These are phyloP conservation scores for Alternaria burnsii DNA, from an alignment of 2,329 filamentous ascomycete species.

Conservation along the genomic window DNA sequence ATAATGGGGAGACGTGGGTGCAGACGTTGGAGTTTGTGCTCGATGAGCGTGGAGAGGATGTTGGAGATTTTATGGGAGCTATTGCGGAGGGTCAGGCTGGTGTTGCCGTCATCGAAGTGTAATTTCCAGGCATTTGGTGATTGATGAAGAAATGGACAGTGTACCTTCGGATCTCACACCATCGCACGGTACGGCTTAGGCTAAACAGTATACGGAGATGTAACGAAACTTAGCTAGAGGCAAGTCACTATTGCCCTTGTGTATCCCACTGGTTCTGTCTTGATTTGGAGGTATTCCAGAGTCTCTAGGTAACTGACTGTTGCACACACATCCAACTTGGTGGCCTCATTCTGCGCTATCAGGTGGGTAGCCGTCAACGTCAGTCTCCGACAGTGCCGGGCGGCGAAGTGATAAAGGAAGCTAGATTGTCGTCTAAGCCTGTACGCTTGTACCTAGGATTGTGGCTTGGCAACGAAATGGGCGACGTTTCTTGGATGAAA, in stretches of 20 bases:
- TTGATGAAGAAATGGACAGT: neutral
- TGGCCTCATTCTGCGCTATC: neutral
- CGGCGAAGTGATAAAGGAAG: neutral
- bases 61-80: conserved; percentile 68
- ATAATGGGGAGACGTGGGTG: conserved; percentile 69
- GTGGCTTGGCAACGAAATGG: neutral
- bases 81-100: conserved; percentile 76
- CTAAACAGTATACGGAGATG: neutral
- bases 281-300: neutral
- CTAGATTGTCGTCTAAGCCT: neutral
- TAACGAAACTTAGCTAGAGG: neutral
- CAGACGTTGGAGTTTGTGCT: conserved; percentile 67
- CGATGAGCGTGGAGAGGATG: conserved; percentile 62
- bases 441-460: neutral
- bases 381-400: too few species aligned
- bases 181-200: neutral
- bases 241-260: neutral
- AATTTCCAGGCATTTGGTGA: neutral
- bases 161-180: neutral
- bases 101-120: conserved; percentile 54
- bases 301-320: neutral
- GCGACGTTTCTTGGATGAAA: too few species aligned
- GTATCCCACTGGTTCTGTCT: neutral
- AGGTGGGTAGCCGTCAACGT: neutral
- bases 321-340: neutral